Evolutionary conservation across 208 protist genomes (phyloP).

Genomic region (Trypanosomatidae sp.): DNA sequence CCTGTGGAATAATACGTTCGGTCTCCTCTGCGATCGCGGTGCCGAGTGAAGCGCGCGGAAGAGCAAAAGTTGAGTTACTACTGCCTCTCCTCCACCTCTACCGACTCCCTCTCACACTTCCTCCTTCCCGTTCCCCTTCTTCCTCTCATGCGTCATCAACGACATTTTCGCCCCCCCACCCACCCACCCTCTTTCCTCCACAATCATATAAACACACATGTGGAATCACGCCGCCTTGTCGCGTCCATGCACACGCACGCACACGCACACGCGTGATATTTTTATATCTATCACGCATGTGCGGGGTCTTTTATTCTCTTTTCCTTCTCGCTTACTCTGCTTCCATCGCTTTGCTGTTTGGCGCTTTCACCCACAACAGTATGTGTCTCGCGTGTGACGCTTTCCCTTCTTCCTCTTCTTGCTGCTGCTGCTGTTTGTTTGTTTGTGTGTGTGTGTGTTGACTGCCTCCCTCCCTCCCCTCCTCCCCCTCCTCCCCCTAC

Average conservation of each 20-base stretch:
- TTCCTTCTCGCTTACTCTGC: constrained; percentile 7
- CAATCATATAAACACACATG: background rate
- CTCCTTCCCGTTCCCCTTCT: constrained; percentile 7
- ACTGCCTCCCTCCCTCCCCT: background rate
- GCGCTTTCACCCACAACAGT: background rate
- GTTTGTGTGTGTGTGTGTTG: background rate
- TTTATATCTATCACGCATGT: background rate
- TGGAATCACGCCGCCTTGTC: too few species aligned
- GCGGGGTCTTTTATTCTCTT: too few species aligned
- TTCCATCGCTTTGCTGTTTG: constrained; percentile 11
- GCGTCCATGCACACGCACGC: too few species aligned
- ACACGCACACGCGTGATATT: background rate
- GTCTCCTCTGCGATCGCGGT: background rate
- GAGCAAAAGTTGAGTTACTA: background rate
- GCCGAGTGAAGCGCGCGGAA: background rate
- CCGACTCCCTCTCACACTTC: background rate
- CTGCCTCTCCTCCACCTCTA: background rate
- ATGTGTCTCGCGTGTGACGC: background rate
- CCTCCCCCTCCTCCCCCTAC: background rate
- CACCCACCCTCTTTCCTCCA: background rate
- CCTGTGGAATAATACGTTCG: too few species aligned
- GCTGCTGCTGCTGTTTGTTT: background rate
- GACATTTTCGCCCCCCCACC: background rate
- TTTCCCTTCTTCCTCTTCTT: background rate
- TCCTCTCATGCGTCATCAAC: constrained; percentile 1